These are phyloP conservation scores for Xylaria sp. DNA, from an alignment of 2,329 filamentous ascomycete genomes.

Conservation along the genomic window DNA sequence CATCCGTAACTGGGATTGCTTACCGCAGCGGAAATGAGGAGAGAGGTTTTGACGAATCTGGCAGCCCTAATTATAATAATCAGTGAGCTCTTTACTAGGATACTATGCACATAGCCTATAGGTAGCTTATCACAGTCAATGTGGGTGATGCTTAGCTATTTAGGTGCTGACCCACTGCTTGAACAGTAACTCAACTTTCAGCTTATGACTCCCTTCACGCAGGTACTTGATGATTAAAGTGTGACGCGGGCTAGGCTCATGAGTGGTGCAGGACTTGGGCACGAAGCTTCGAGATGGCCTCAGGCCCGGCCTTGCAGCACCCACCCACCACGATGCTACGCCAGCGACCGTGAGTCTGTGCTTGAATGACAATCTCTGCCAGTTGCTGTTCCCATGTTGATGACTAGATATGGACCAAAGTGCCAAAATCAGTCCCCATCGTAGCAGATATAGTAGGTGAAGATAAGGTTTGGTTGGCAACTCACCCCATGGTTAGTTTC, in stretches of 20 bases:
- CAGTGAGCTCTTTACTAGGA: not conserved
- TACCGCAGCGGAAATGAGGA: not conserved
- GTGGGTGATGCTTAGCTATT: constrained; percentile 1
- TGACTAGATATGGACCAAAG: constrained; percentile 30
- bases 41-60: not conserved
- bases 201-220: not conserved
- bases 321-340: constrained; percentile 56
- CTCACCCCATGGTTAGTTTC: constrained; percentile 32
- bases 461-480: too few relatives aligned
- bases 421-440: constrained; percentile 8
- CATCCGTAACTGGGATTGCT: not conserved
- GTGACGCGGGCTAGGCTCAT: not conserved
- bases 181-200: constrained; percentile 17
- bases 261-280: constrained; percentile 13
- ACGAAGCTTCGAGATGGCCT: constrained; percentile 54
- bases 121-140: not conserved
- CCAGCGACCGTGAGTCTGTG: constrained; percentile 49
- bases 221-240: not conserved
- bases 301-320: constrained; percentile 53
- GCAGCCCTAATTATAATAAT: not conserved
- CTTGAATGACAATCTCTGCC: constrained; percentile 46
- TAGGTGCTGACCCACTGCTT: constrained; percentile 13
- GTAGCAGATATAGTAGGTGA: not conserved
- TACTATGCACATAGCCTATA: not conserved
- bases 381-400: constrained; percentile 57